Conservation (phyloP, 75 land plant genomes). For the Picea glauca region DNA sequence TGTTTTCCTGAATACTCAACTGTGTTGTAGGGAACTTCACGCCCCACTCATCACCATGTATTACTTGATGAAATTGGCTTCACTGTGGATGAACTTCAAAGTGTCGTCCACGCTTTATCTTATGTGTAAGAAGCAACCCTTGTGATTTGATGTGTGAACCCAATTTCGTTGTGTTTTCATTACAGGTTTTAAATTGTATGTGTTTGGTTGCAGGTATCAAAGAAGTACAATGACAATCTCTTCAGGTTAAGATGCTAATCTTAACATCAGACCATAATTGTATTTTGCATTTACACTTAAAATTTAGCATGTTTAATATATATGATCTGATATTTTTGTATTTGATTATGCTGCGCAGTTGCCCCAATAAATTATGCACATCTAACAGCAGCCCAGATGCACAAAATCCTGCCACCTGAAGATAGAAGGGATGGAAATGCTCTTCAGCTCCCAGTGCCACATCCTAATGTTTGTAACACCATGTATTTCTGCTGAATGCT, state of each 20-base stretch:
- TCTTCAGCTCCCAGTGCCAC: slow-evolving; percentile 34
- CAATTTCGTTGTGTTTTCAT: neutral
- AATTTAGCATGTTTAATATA: neutral
- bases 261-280: too few relatives aligned
- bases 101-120: slow-evolving; percentile 61
- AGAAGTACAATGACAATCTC: slow-evolving; percentile 67
- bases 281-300: too few relatives aligned
- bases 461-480: slow-evolving; percentile 31
- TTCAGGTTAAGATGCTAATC: slow-evolving; percentile 26
- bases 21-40: slow-evolving; percentile 52
- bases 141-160: too few relatives aligned
- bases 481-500: slow-evolving; percentile 58
- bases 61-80: slow-evolving; percentile 58
- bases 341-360: slow-evolving; percentile 33
- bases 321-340: neutral
- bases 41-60: slow-evolving; percentile 82
- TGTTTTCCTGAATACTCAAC: neutral
- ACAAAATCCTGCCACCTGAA: slow-evolving; percentile 20
- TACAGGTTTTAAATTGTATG: neutral
- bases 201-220: slow-evolving; percentile 38
- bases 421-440: slow-evolving; percentile 18
- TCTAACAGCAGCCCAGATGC: slow-evolving; percentile 63
- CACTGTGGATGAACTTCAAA: slow-evolving; percentile 61
- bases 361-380: slow-evolving; percentile 92
- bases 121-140: slow-evolving; percentile 41